Base-by-base conservation (phyloP, 192 early-diverging fungal species). In the Backusella parvicylindrica region DNA sequence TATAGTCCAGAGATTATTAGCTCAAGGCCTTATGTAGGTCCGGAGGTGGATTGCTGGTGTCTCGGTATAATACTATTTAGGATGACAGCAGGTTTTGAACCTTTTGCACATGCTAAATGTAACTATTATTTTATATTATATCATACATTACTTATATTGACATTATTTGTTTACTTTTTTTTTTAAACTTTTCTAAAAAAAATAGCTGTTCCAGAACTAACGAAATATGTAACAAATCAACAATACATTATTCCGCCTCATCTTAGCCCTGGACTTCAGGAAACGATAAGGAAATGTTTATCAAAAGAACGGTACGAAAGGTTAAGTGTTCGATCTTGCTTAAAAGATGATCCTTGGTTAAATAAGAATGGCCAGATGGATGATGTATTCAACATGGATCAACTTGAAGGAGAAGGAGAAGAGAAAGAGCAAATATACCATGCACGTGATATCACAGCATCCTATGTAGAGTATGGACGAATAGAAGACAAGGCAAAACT, bases 31-130 rank as follows among this genome's bases (percentile, higher is more conserved):
- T 98, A 98, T 79, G 81, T 84, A 64, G 97, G 97, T 3, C 95
- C 97, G 9, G 97, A 98, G 68, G 90, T 98, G 26, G 97, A 98
- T 74, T 90, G 93, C 40, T 98, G 97, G 97, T 96, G 94, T 49
- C 78, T 97, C 18, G 97, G 97, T 12, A 92, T 98, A 0, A 84
- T 95, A 18, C 80, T 98, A 21, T 98, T 95, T 77, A 91, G 95
- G 26, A 88, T 97, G 82, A 89, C 76, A 4, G 84, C 84, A 40
- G 86, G 86, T 23, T 73, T 80, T 16, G 86, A 87, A 40, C 86
- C 84, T 5, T 87, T 87, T 68, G 70, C 76, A 6, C 79, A 80
- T 68, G 86, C 84, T 7, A 35, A 82, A 26, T 84, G 72, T 73
- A 43, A 73, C 38, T 37, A 37, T 56, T 37, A 37, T 56, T 36